Percentiles rank a stretch among this genome's conserved stretches.
These are phyloP conservation scores for Trichoderma gracile DNA, from an alignment of 2,329 filamentous ascomycete genomes.

Conservation along the genomic window DNA sequence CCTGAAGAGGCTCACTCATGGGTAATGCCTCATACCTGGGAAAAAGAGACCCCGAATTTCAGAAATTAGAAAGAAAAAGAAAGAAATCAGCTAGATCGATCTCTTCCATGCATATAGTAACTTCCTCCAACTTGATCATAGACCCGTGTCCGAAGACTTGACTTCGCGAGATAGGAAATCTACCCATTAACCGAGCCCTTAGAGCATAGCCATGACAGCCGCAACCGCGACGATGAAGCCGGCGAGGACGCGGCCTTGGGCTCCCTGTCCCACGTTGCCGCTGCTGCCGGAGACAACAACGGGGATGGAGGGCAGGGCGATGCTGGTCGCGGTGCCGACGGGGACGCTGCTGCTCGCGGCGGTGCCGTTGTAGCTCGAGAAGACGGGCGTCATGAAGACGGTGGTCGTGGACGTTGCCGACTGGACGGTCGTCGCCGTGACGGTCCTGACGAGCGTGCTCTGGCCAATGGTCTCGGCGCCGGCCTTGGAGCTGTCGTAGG, in stretches of 20 bases:
- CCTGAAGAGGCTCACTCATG: neutral
- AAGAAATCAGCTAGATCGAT: neutral
- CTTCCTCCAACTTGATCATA: neutral
- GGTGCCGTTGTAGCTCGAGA: conserved; percentile 37
- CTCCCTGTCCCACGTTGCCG: conserved; percentile 37
- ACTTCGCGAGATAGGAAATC: neutral
- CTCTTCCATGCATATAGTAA: neutral
- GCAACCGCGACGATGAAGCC: conserved; percentile 42
- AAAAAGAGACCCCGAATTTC: neutral
- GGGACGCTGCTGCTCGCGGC: conserved; percentile 26
- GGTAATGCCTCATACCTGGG: neutral
- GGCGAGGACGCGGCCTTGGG: conserved; percentile 37
- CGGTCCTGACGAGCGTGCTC: conserved; percentile 36
- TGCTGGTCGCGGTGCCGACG: conserved; percentile 33
- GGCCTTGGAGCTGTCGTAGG: conserved; percentile 32
- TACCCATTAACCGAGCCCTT: conserved; percentile 4
- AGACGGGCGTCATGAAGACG: conserved; percentile 34
- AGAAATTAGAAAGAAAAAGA: neutral
- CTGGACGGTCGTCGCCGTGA: conserved; percentile 38
- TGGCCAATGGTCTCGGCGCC: conserved; percentile 28
- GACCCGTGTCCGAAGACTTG: neutral
- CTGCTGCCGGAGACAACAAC: conserved; percentile 36
- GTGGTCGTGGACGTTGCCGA: conserved; percentile 38
- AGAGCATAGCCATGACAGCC: conserved; percentile 39
- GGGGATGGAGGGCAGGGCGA: conserved; percentile 29